phyloP scores from a whole-genome alignment of 2,329 filamentous ascomycete genomes.

The Lasiodiplodia sp. region DNA sequence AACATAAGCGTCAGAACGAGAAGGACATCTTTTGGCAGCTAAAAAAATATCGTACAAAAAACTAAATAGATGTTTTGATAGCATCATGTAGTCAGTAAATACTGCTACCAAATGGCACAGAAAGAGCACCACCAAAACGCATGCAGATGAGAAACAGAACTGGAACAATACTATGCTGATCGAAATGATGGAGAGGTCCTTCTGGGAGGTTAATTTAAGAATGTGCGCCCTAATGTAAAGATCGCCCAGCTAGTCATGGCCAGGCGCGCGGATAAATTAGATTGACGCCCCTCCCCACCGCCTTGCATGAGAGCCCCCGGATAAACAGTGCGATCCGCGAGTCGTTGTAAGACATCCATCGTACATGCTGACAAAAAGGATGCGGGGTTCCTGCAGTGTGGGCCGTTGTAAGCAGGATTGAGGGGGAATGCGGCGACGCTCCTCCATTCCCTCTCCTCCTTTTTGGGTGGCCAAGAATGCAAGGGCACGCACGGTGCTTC shows the following conservation, averaged over 20 bases:
- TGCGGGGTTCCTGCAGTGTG: no score
- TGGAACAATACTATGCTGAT: neutral
- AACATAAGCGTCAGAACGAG: neutral
- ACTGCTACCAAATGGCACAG: neutral
- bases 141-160: neutral
- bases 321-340: neutral
- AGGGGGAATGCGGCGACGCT: no score
- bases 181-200: neutral
- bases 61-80: neutral
- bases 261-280: neutral
- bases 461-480: no score
- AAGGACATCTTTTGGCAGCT: neutral
- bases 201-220: conserved; percentile 7
- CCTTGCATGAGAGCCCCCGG: neutral
- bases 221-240: conserved; percentile 7
- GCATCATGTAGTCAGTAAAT: neutral
- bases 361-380: no score
- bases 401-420: no score
- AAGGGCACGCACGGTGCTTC: no score
- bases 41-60: neutral
- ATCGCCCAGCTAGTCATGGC: conserved; percentile 19
- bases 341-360: no score
- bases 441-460: no score
- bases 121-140: neutral
- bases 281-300: neutral